Base-by-base conservation (phyloP, 2,329 filamentous ascomycete genomes). In the Beauveria pseudobassiana region DNA sequence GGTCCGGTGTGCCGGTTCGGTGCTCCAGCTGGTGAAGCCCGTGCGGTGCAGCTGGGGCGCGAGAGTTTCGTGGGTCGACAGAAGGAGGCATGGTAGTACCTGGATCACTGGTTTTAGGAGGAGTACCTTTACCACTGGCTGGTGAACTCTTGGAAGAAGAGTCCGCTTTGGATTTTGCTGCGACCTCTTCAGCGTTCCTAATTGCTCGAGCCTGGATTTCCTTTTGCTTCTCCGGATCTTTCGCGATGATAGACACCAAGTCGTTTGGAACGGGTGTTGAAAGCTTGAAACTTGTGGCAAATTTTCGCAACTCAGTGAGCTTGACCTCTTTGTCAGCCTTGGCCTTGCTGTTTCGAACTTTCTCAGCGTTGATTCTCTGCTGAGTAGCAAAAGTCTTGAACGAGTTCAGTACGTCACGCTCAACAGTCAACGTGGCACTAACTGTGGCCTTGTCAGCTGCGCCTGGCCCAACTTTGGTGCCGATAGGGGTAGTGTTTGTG, bases 211-310 rank as follows among this genome's bases (percentile, higher is more conserved):
- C 89, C 70, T 96, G 88, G 65, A 99, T 98, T 71, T 93, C 87
- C 69, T 92, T 87, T 75, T 98, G 95, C 77, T 97, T 99, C 51
- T 80, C 83, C n/a, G 92, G 92, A 71, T 99, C 95, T 73, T 98
- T 99, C 63, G 95, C 93, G 64, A 99, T 88, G 67, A 99, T 99
- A 1, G 91, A 88, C 30, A 99, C 92, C 42, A 99, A 77, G 74
- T 99, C 95, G 57, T 85, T 87, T 1, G 95, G 95, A 12, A 99
- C 92, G 6, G 93, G 92, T 3, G 93, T 97, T 55, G 90, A 88
- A 20, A 99, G 83, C 77, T 98, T 98, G 81, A 99, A 99, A 71
- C 85, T 95, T 67, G 87, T 85, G 1, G 95, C 91, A 74, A 99
- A 99, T 71, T 93, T 96, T 80, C 95, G 96, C 62, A 99, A 77